Evolutionary conservation across 2,329 filamentous ascomycete genomes (phyloP).

Genomic region (Arthroderma sp.): DNA sequence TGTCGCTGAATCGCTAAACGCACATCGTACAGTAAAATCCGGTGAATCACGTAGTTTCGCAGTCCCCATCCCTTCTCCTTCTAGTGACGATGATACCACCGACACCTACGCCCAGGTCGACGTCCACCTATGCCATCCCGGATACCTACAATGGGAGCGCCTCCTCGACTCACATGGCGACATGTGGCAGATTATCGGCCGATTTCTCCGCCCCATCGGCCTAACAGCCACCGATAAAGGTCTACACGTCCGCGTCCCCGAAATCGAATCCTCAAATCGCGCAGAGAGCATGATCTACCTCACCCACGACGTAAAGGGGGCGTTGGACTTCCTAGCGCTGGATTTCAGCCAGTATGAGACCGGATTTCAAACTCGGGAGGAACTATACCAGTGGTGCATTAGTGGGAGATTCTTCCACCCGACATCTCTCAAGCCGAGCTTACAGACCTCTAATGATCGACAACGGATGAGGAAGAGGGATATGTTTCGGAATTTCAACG

Average conservation of each 20-base stretch:
- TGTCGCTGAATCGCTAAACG: neutral
- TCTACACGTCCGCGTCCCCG: slow-evolving; percentile 1
- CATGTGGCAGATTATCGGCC: slow-evolving; percentile 2
- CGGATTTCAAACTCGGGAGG: slow-evolving; percentile 1
- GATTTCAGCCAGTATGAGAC: slow-evolving; percentile 1
- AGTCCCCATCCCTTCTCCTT: neutral
- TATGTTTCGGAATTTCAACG: slow-evolving; percentile 4
- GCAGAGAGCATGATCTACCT: slow-evolving; percentile 2
- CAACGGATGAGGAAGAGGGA: slow-evolving; percentile 2
- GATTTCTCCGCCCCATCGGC: slow-evolving; percentile 2
- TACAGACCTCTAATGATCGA: slow-evolving; percentile 1
- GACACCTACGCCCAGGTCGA: slow-evolving; percentile 3
- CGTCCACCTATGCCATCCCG: slow-evolving; percentile 3
- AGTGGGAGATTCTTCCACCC: slow-evolving; percentile 1
- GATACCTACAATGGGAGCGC: slow-evolving; percentile 2
- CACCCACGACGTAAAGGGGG: neutral
- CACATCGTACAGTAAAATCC: neutral
- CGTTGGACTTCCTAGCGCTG: slow-evolving; percentile 1
- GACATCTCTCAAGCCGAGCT: neutral
- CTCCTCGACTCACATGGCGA: slow-evolving; percentile 3
- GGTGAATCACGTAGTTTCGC: slow-evolving; percentile 1
- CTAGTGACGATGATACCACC: neutral
- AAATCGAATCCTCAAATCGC: slow-evolving; percentile 3
- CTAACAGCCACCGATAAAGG: slow-evolving; percentile 3
- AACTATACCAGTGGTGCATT: slow-evolving; percentile 3